Evolutionary conservation across 2,329 filamentous ascomycete species (phyloP), one percentile per base, ranked within the genome.

Genomic region (Phaeoacremonium minimum): DNA sequence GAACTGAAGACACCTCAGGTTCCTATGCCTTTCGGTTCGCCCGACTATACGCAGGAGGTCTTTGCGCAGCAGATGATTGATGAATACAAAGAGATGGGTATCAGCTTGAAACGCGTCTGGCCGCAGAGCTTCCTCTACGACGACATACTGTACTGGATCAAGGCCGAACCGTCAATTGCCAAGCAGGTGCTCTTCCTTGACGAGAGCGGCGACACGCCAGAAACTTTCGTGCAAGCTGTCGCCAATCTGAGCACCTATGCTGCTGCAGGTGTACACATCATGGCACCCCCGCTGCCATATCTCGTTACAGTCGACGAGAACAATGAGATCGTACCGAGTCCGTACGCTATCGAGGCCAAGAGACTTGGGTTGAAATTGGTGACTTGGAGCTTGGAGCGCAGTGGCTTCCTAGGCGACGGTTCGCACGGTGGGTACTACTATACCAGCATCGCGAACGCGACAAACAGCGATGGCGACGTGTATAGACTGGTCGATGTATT

Each of bases 321-420:
- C 5, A 67, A 69, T 42, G 67, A 70, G 45, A 79, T 85, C 28
- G 67, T 83, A 6, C 77, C 82, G 5, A 82, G 75, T 30, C 62
- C 60, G 28, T 87, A 87, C 46, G 82, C 83, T 5, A 62, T 59
- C 30, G 67, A 67, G 32, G 80, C 79, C 15, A 78, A 77, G 52
- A 63, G 72, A 45, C 70, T 78, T 6, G 79, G 77, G 1, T 61
- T 87, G 30, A 69, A 81, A 33, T 76, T 87, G 41, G 71, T 86
- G 29, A 73, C 80, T 1, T 87, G 83, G 83, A 77, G 72, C 7
- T 69, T 85, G 31, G 83, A 87, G 59, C 71, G 83, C 18, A 80
- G 75, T 0, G 77, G 77, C 0, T 79, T 77, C 39, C 56, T 84
- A 36, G 66, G 66, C 15, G 66, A 73, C 16, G n/a, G n/a, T n/a